Evolutionary conservation across 2,329 filamentous ascomycete species (phyloP), one percentile per base, ranked within the genome.

Genomic region (Fusarium euwallaceae): DNA sequence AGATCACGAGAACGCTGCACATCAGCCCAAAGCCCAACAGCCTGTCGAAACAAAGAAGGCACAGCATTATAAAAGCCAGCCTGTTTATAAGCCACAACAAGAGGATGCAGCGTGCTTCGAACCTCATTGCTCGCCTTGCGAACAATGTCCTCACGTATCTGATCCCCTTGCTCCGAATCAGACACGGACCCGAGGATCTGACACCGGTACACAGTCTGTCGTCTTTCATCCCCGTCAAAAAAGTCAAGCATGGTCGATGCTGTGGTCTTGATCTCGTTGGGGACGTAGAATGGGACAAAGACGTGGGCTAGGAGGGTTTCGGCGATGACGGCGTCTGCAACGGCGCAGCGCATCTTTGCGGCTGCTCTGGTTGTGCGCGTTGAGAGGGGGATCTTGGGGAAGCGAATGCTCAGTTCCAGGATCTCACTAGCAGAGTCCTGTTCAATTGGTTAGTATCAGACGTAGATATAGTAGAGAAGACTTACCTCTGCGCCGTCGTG

Each of bases 211-310:
- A 80, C 63, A 9, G 76, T 72, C 6, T 78, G 74, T 14, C 77
- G 75, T 2, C 74, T 68, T 22, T 76, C 75, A 6, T 80, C 78
- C 0, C 78, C 78, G 14, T 70, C 71, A 27, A 81, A 77, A 24
- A 81, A 72, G 24, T 66, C 11, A 0, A 81, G 73, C 20, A 81
- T 73, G 17, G 69, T 62, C 0, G 72, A 70, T 0, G 79, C 77
- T 2, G 76, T 60, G 2, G 55, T 39, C 2, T 75, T 73, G 36
- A 63, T 37, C 3, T 74, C 72, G 1, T 56, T 68, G 0, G 76
- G 64, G 4, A 81, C 67, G 56, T 81, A 80, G n/a, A 81, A 79
- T 3, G 79, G 78, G 8, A 76, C 72, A 56, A 81, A 81, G n/a
- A 81, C 74, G 48, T 79, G 77, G 0, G 67, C 55, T 9, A 73